A percentile compares a stretch with the other conserved stretches of the same genome.
phyloP scores from a whole-genome alignment of 306 rosid species.

The Cajanus cajan region DNA sequence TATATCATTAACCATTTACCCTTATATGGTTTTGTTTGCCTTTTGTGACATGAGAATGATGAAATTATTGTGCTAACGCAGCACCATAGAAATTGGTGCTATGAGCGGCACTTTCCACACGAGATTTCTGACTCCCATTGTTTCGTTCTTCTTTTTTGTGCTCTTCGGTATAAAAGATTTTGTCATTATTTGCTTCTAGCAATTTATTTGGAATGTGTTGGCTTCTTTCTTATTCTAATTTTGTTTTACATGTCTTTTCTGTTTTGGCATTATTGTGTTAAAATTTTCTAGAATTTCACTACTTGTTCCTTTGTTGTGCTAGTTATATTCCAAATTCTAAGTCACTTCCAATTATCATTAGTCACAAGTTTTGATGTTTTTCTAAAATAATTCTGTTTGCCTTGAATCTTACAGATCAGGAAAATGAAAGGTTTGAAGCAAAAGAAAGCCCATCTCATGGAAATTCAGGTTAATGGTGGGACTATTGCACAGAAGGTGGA shows the following conservation, averaged over 20 bases:
- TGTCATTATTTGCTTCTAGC: too few species aligned
- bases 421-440: slow-evolving; percentile 89
- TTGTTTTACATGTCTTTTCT: not conserved
- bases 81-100: slow-evolving; percentile 21
- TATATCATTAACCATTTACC: not conserved
- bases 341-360: not conserved
- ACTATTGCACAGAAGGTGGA: slow-evolving; percentile 73
- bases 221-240: not conserved
- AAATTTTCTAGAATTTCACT: not conserved
- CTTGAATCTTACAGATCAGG: slow-evolving; percentile 47
- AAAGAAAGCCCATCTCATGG: slow-evolving; percentile 91
- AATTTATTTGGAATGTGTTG: too few species aligned
- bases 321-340: not conserved
- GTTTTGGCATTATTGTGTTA: not conserved
- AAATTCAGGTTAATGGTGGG: slow-evolving; percentile 82
- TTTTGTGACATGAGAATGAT: slow-evolving; percentile 28
- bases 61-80: slow-evolving; percentile 40
- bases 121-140: slow-evolving; percentile 46
- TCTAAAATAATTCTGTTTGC: not conserved
- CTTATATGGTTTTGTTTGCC: not conserved
- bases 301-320: not conserved
- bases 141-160: not conserved
- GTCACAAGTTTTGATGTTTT: not conserved
- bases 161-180: too few species aligned
- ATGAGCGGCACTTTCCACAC: slow-evolving; percentile 53